Evolutionary conservation across 495 filamentous ascomycete species (phyloP).

Genomic region (Podospora comata): DNA sequence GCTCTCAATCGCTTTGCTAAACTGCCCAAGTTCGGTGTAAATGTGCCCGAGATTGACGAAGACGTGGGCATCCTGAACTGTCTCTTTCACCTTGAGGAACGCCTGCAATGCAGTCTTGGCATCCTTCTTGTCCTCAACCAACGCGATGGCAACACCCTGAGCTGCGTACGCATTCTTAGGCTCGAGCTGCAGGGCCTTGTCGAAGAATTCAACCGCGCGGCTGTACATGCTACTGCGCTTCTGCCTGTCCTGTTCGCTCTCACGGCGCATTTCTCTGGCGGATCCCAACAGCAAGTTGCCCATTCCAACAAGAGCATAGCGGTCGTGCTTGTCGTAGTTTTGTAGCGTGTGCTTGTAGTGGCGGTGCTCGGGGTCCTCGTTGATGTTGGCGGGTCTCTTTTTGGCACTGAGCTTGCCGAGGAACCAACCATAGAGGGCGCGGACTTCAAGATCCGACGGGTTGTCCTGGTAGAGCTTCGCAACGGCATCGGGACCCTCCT

Average conservation of each 20-base stretch:
- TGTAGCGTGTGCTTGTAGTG: conserved; percentile 96
- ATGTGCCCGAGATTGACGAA: conserved; percentile 91
- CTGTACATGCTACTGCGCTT: conserved; percentile 82
- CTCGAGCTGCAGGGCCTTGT: conserved; percentile 91
- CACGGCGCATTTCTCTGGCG: conserved; percentile 89
- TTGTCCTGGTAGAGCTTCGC: conserved; percentile 76
- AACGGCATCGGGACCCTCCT: conserved; percentile 82
- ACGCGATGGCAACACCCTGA: conserved; percentile 89
- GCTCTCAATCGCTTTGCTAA: conserved; percentile 82
- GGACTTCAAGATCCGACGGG: conserved; percentile 80
- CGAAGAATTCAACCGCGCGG: conserved; percentile 95
- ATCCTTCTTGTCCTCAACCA: conserved; percentile 91
- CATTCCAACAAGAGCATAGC: conserved; percentile 92
- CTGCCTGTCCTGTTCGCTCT: conserved; percentile 83
- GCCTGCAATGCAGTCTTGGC: conserved; percentile 74
- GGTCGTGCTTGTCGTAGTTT: conserved; percentile 92
- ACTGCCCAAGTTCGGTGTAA: conserved; percentile 85
- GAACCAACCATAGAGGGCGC: conserved; percentile 92
- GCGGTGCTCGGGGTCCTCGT: conserved; percentile 84
- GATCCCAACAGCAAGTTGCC: conserved; percentile 83
- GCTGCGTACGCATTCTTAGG: conserved; percentile 92
- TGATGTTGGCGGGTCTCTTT: conserved; percentile 72
- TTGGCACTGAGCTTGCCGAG: conserved; percentile 70
- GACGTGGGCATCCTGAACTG: conserved; percentile 78
- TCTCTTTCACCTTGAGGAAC: conserved; percentile 83